Evolutionary conservation across 2,329 filamentous ascomycete genomes (phyloP), one percentile per base, ranked within the genome.

Genomic region (Aureobasidium mangrovei): DNA sequence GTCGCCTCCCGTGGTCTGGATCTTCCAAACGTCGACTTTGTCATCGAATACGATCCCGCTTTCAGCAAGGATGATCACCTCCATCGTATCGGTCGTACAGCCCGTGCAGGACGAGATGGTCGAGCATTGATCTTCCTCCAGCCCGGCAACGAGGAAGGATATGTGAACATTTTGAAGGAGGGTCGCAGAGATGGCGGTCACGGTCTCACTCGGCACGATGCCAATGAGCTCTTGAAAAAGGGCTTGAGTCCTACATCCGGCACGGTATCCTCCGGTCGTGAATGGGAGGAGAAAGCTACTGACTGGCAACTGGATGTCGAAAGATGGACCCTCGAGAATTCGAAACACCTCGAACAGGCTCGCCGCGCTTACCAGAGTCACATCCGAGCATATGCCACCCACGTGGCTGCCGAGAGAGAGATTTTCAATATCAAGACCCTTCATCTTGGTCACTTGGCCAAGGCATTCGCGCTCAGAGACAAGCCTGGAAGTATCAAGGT

Each of bases 1-100:
- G 93, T 98, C 48, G 89, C 93, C 9, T 93, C 93, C 24, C 88
- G 93, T 65, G 93, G 93, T 73, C 83, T 98, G 40, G 93, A 98
- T 75, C 81, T 98, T 12, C 91, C 91, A 0, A 91, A 93, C 48
- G 88, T 98, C 49, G 93, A 98, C 67, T 78, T 96, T 24, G 90
- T 98, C 47, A 81, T 98, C 55, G 93, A 98, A 69, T 97, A 95
- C 67, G 93, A 98, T 66, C 91, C 93, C 0, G 88, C 93, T 2
- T 97, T 97, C 71, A 89, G 86, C 66, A 84, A 89, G 27, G 87
- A 91, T 57, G 93, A 98, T 68, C 93, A 98, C 68, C 79, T 96
- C 6, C 93, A 98, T 72, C 85, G 93, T 54, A 88, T 97, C 54
- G 93, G 93, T 53, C 86, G 93, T 68, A 98, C 93, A 8, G 93